These are phyloP conservation scores for Lentinus tigrinus DNA, from an alignment of 768 basidiomycete species.

Conservation along the genomic window DNA sequence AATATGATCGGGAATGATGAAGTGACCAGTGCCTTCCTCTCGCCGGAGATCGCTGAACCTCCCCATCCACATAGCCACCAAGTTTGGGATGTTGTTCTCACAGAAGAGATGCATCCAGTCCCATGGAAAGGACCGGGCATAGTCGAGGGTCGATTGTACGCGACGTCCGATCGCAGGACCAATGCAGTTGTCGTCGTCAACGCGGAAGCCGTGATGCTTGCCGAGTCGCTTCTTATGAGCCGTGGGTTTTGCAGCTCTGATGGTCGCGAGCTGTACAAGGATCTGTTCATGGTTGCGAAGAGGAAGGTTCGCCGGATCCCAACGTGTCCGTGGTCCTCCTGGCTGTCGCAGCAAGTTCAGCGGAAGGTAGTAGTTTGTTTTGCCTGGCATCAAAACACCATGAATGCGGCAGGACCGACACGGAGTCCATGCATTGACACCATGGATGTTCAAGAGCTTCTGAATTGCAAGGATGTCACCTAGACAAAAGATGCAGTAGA, in stretches of 20 bases:
- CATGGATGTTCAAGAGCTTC: not conserved
- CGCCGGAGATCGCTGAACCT: constrained; percentile 33
- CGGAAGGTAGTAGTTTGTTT: constrained; percentile 30
- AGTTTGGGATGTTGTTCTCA: constrained; percentile 42
- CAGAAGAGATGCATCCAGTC: constrained; percentile 52
- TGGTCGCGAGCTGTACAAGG: constrained; percentile 30
- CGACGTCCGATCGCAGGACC: constrained; percentile 26
- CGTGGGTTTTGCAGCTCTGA: constrained; percentile 21
- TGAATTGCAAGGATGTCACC: constrained; percentile 24
- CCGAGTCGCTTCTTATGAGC: constrained; percentile 8
- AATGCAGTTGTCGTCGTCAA: constrained; percentile 22
- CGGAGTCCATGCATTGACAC: not conserved
- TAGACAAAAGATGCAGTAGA: constrained; percentile 21
- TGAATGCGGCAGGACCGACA: not conserved
- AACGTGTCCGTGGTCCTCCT: constrained; percentile 14
- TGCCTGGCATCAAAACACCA: not conserved
- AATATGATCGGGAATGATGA: constrained; percentile 25
- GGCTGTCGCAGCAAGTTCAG: constrained; percentile 25
- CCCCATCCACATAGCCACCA: constrained; percentile 40
- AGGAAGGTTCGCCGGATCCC: constrained; percentile 36
- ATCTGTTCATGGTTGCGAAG: constrained; percentile 44
- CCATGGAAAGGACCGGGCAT: constrained; percentile 43
- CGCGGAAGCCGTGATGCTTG: constrained; percentile 16
- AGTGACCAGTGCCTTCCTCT: constrained; percentile 20
- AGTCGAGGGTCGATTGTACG: constrained; percentile 23